Percentiles rank a stretch among this genome's conserved stretches.
Evolutionary conservation across 169 alveolate species (phyloP).

Genomic region (Eimeria mitis): DNA sequence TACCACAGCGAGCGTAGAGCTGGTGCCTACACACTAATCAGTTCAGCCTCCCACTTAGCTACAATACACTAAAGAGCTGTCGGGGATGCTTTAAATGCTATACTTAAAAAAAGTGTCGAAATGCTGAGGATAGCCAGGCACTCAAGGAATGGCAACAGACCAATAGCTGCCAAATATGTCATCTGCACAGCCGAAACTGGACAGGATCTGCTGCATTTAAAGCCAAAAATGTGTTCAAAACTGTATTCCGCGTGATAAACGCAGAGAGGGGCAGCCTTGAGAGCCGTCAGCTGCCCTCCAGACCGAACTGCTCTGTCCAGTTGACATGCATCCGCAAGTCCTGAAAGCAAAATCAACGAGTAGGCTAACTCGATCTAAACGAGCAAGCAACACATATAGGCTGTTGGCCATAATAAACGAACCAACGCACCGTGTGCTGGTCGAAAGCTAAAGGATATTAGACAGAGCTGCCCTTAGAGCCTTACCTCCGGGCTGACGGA

Average conservation of each 20-base stretch:
- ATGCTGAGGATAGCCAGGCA: neutral
- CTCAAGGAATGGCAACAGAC: too few species aligned
- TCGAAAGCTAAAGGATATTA: neutral
- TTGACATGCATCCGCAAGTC: slow-evolving; percentile 88
- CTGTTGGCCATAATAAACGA: neutral
- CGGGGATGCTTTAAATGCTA: neutral
- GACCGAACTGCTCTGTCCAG: slow-evolving; percentile 91
- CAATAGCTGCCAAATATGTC: neutral
- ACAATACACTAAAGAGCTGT: neutral
- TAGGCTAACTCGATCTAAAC: neutral
- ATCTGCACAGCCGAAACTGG: neutral
- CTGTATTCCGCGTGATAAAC: neutral
- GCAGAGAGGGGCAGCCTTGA: neutral
- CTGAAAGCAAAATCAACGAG: slow-evolving; percentile 3
- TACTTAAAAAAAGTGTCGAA: neutral
- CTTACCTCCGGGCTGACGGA: slow-evolving; percentile 87
- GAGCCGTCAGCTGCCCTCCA: slow-evolving; percentile 87
- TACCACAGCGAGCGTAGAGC: neutral
- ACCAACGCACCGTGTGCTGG: neutral
- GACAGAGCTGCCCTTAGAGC: neutral
- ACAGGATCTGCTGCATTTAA: slow-evolving; percentile 22
- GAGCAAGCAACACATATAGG: neutral
- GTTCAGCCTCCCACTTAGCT: neutral
- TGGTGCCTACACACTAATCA: neutral
- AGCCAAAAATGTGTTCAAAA: neutral